Conservation (phyloP, 2,329 filamentous ascomycete species). For the Ophiosphaerella korrae region DNA sequence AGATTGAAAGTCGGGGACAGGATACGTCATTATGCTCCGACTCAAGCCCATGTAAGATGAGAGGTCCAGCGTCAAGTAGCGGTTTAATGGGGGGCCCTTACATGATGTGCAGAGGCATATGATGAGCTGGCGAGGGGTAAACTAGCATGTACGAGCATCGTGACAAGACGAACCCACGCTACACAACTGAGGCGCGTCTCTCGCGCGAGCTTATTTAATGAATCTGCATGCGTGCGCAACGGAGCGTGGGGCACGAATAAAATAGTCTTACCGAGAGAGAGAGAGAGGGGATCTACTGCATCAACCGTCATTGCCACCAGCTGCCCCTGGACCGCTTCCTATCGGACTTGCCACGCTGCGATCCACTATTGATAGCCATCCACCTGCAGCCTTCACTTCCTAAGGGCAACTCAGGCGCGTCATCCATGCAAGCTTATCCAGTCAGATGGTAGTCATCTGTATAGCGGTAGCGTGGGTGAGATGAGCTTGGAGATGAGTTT, state of each 20-base stretch:
- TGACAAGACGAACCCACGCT: constrained; percentile 12
- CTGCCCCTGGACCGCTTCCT: not conserved
- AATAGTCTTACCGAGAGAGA: not conserved
- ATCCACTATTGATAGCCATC: constrained; percentile 4
- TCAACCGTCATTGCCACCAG: constrained; percentile 1
- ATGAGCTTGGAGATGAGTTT: constrained; percentile 8
- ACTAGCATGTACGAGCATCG: not conserved
- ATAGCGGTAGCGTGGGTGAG: constrained; percentile 4
- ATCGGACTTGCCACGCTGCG: not conserved
- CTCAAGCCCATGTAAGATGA: not conserved
- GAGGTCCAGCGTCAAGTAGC: constrained; percentile 6
- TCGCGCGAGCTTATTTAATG: constrained; percentile 31
- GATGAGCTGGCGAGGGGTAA: constrained; percentile 36
- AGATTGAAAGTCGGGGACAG: not conserved
- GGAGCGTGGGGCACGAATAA: constrained; percentile 12
- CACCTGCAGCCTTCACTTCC: constrained; percentile 20
- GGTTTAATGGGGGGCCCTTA: not conserved
- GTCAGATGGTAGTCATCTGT: constrained; percentile 4
- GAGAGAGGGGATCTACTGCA: constrained; percentile 11
- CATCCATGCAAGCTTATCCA: constrained; percentile 10
- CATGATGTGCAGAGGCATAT: constrained; percentile 16
- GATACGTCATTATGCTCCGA: not conserved
- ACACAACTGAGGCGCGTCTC: constrained; percentile 18
- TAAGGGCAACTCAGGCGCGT: constrained; percentile 22
- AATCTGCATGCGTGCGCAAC: constrained; percentile 12